phyloP scores from a whole-genome alignment of 768 basidiomycete genomes.

The Lactarius evosmus region DNA sequence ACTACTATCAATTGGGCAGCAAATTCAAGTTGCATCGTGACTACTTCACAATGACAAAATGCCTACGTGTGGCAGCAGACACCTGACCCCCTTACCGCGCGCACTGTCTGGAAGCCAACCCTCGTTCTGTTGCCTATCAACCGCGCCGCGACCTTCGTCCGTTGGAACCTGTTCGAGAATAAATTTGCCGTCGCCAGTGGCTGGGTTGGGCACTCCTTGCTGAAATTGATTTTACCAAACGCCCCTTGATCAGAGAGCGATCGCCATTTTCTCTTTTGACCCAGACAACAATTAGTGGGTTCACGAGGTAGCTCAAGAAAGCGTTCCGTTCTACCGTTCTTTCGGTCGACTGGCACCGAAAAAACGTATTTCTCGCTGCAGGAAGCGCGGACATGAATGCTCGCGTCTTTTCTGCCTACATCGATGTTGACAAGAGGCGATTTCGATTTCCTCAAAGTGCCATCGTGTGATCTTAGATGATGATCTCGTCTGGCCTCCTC shows the following conservation, averaged over 20 bases:
- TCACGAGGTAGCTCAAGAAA: constrained; percentile 93
- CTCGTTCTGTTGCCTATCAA: constrained; percentile 95
- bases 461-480: background rate
- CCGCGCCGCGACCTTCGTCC: constrained; percentile 89
- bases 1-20: constrained; percentile 99
- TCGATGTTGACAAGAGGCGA: constrained; percentile 92
- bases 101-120: constrained; percentile 86
- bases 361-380: constrained; percentile 94
- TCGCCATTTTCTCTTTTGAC: constrained; percentile 96
- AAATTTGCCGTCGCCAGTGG: constrained; percentile 99
- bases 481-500: constrained; percentile 66
- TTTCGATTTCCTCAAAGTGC: constrained; percentile 28
- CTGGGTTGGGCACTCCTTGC: constrained; percentile 52
- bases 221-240: background rate
- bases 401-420: constrained; percentile 94
- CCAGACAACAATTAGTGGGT: constrained; percentile 99
- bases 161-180: constrained; percentile 97
- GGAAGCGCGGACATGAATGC: constrained; percentile 99
- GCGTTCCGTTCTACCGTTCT: constrained; percentile 94
- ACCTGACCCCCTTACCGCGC: constrained; percentile 68
- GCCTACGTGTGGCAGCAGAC: constrained; percentile 97
- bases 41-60: constrained; percentile 97
- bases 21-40: constrained; percentile 93
- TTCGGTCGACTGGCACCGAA: constrained; percentile 96
- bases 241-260: constrained; percentile 54